phyloP scores from a whole-genome alignment of 306 rosid species.

The Cucurbita maxima region DNA sequence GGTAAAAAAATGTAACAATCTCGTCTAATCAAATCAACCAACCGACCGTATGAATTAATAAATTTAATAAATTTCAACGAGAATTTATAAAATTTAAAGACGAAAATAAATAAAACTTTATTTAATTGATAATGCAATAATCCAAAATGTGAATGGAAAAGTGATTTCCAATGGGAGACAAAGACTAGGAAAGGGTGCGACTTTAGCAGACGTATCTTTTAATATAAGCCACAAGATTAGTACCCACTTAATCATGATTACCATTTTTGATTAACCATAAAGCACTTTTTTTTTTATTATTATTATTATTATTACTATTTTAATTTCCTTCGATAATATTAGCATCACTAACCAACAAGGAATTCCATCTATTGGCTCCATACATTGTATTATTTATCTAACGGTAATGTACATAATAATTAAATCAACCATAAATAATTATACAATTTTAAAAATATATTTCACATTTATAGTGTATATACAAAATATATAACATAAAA shows the following conservation, averaged over 20 bases:
- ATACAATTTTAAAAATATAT: not conserved
- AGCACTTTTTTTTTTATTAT: not conserved
- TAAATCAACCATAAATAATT: not conserved
- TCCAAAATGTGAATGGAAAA: not conserved
- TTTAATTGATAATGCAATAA: not conserved
- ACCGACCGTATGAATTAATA: too few species aligned
- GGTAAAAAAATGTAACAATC: too few species aligned
- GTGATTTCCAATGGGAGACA: not conserved
- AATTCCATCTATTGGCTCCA: not conserved
- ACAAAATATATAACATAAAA: too few species aligned
- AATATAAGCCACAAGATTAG: not conserved
- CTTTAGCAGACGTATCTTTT: not conserved
- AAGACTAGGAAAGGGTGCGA: not conserved
- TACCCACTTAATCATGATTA: constrained; percentile 2
- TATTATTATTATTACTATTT: too few species aligned
- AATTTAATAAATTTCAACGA: too few species aligned
- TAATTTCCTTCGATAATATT: not conserved
- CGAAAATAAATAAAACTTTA: not conserved
- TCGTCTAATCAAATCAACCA: too few species aligned
- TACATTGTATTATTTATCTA: not conserved
- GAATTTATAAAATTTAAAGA: not conserved
- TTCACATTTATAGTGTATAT: not conserved
- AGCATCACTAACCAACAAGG: not conserved
- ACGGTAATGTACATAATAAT: not conserved
- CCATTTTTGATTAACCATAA: not conserved